Evolutionary conservation across 257 asterid species (phyloP).

Genomic region (Ocimum tenuiflorum): DNA sequence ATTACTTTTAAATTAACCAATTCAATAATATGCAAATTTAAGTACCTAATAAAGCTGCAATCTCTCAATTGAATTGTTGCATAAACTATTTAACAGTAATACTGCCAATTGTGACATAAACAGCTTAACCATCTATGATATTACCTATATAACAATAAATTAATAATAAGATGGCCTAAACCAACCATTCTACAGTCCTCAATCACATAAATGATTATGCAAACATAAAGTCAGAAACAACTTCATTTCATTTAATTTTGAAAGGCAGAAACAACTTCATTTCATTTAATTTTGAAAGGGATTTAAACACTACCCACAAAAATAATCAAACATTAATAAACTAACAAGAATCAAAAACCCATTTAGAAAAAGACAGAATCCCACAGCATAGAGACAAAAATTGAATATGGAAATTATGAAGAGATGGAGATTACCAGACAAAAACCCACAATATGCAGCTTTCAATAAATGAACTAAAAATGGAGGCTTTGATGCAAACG

Average conservation of each 20-base stretch:
- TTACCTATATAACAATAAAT: too few relatives aligned
- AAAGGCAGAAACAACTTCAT: background rate
- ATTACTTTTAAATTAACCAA: background rate
- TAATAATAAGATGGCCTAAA: background rate
- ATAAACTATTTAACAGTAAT: background rate
- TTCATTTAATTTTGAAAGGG: background rate
- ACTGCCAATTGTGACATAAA: background rate
- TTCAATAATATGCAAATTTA: background rate
- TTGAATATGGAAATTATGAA: background rate
- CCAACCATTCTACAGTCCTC: too few relatives aligned
- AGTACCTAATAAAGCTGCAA: slow-evolving; percentile 5
- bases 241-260: background rate
- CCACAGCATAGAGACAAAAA: background rate
- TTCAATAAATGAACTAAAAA: background rate
- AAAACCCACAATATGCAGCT: slow-evolving; percentile 14
- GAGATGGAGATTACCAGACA: slow-evolving; percentile 16
- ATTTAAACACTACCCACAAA: too few relatives aligned
- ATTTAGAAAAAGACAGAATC: background rate
- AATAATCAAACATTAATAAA: background rate
- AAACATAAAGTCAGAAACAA: background rate
- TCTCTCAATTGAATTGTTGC: background rate
- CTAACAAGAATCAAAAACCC: background rate
- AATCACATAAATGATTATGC: background rate
- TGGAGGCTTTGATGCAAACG: slow-evolving; percentile 1
- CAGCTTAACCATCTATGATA: background rate